phyloP scores from a whole-genome alignment of 148 eudicot genomes.

The Heliosperma pusillum region DNA sequence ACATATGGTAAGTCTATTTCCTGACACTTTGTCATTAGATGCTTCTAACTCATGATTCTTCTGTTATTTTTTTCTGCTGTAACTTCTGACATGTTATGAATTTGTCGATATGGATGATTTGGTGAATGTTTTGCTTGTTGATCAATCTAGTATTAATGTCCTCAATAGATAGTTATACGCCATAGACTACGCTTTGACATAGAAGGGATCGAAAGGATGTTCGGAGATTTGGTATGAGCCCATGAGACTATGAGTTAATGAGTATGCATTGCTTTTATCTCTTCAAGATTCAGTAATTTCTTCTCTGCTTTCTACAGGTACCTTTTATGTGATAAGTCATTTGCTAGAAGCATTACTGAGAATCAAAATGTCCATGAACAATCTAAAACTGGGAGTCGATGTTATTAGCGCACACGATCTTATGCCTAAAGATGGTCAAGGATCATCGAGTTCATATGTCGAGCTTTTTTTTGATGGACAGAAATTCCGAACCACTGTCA shows the following conservation, averaged over 20 bases:
- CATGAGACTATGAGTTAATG: too few species aligned
- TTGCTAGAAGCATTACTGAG: background rate
- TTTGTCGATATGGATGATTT: constrained; percentile 4
- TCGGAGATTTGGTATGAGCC: background rate
- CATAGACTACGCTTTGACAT: too few species aligned
- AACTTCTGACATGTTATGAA: background rate
- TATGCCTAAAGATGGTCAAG: constrained; percentile 88
- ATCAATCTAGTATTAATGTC: background rate
- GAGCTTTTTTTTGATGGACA: constrained; percentile 87
- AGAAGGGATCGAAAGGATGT: background rate
- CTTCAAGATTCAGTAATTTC: background rate
- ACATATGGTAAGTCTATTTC: background rate
- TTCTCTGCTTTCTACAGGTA: constrained; percentile 29
- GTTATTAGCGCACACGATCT: constrained; percentile 87
- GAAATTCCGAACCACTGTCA: constrained; percentile 67
- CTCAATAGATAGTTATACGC: background rate
- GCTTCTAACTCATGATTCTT: too few species aligned
- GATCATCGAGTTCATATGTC: constrained; percentile 77
- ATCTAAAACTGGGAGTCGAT: constrained; percentile 81
- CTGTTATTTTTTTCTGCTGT: too few species aligned
- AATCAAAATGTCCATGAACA: constrained; percentile 32
- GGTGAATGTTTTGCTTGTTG: constrained; percentile 8
- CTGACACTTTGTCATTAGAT: background rate
- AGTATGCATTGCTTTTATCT: background rate
- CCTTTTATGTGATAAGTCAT: background rate